Base-by-base conservation (phyloP, 495 filamentous ascomycete species). In the Penicillium robsamsonii region DNA sequence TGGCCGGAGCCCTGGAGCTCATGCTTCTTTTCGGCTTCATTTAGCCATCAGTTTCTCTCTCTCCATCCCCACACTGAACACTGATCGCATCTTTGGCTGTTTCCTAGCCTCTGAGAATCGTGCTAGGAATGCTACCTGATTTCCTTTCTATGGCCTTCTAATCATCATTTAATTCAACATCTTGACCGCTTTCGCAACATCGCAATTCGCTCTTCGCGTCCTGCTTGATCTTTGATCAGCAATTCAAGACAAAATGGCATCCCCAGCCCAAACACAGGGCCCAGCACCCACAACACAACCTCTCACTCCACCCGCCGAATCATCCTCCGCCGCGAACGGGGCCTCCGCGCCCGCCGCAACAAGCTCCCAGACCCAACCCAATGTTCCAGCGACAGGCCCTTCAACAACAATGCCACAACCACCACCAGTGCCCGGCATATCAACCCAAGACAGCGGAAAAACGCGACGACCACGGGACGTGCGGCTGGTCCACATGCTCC, bases 401-500 rank as follows among this genome's bases (percentile, higher is more conserved):
- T 24, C 61, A 44, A 64, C 61, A 17, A 79, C 69, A 61, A 67
- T 49, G n/a, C 66, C 49, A 66, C 70, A 63, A 65, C 75, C 66
- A 48, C 74, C 64, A 15, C 68, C 68, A 40, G 62, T 75, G 41
- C 80, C 85, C 1, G 67, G 74, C 1, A 85, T 78, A 27, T 87
- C 85, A 0, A 64, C 81, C 17, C 75, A 77, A 67, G 87, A 90
- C 64, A 73, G 68, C 48, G 84, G 86, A 18, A 73, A 81, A 40
- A 78, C 83, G 27, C 86, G 87, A 38, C 89, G 91, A 2, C 94
- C 94, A 8, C 89, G 93, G 64, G 93, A 98, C 71, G 88, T 92
- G 15, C 87, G 92, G 46, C 84, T 94, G 30, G 83, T 98, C 61
- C 93, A 98, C 70, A 86, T 97, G 56, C 83, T 97, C 44, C 88